Evolutionary conservation across 176 grass and related monocot genomes (phyloP), one percentile per base, ranked within the genome.

Genomic region (Urochloa ruziziensis): DNA sequence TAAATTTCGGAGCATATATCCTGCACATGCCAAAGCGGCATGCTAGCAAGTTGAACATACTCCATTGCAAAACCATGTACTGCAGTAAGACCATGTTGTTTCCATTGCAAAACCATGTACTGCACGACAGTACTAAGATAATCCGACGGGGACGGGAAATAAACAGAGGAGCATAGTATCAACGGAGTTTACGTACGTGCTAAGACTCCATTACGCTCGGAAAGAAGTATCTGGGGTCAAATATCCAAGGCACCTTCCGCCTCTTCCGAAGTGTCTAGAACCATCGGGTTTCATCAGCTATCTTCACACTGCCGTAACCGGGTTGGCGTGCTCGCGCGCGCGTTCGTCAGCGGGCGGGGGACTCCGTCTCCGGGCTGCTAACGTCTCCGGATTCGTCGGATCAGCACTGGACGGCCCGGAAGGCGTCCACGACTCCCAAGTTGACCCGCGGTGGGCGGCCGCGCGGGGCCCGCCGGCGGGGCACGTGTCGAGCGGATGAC

Each of bases 261-360:
- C 14, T 23, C 81, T 29, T 19, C 0, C 3, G 88, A 90, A 90
- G 53, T 75, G 14, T 86, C 83, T 76, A 75, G 88, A 89, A 89
- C 57, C 19, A 66, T 80, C 43, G 2, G 11, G 58, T 18, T 43
- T n/a, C n/a, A n/a, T n/a, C 23, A 4, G 15, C 8, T 17, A 78
- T 18, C 59, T 47, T 39, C 12, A n/a, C n/a, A n/a, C n/a, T n/a
- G n/a, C 9, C 44, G 37, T 2, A 7, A 67, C 13, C 12, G 12
- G 33, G 58, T 57, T 65, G 34, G 3, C 33, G 32, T 36, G 39
- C 39, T 6, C 6, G 36, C 36, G 36, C 39, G n/a, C n/a, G n/a
- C n/a, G n/a, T n/a, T n/a, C n/a, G 39, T 40, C 39, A 40, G 39
- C 39, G 4, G 37, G 37, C 7, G 37, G 37, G 37, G 7, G 37